Evolutionary conservation across 1,284 basidiomycete species (phyloP).

Genomic region (Flammula alnicola): DNA sequence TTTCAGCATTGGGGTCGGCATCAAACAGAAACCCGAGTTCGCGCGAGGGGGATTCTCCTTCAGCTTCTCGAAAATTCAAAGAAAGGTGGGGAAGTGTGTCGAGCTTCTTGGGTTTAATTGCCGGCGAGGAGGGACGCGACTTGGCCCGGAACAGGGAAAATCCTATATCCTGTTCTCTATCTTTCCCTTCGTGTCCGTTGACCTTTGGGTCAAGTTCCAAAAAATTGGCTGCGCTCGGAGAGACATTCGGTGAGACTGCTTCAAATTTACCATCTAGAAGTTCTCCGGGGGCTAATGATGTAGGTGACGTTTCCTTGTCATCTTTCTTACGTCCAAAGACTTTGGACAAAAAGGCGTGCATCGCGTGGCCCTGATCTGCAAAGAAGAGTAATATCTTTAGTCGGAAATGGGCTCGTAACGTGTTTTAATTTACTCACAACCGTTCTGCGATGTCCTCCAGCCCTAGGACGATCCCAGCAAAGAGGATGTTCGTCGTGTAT

Average conservation of each 20-base stretch:
- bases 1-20: slow-evolving; percentile 51
- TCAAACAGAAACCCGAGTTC: slow-evolving; percentile 63
- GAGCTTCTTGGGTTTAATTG: slow-evolving; percentile 31
- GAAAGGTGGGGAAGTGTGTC: slow-evolving; percentile 57
- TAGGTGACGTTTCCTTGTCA: slow-evolving; percentile 47
- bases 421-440: slow-evolving; percentile 20
- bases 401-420: slow-evolving; percentile 9
- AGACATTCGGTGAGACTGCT: slow-evolving; percentile 58
- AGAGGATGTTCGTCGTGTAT: slow-evolving; percentile 14
- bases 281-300: slow-evolving; percentile 44
- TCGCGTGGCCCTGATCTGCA: slow-evolving; percentile 38
- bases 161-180: slow-evolving; percentile 37
- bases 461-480: slow-evolving; percentile 18
- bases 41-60: slow-evolving; percentile 50
- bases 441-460: slow-evolving; percentile 22
- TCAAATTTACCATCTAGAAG: slow-evolving; percentile 77
- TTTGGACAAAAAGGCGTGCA: slow-evolving; percentile 79
- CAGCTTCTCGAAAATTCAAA: slow-evolving; percentile 58
- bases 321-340: slow-evolving; percentile 77
- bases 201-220: slow-evolving; percentile 33
- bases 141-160: slow-evolving; percentile 57
- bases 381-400: slow-evolving; percentile 10
- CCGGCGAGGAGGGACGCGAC: slow-evolving; percentile 42
- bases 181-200: slow-evolving; percentile 43
- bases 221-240: slow-evolving; percentile 53